Base-by-base conservation (phyloP, 768 basidiomycete species). In the Rhodotorula diobovata region DNA sequence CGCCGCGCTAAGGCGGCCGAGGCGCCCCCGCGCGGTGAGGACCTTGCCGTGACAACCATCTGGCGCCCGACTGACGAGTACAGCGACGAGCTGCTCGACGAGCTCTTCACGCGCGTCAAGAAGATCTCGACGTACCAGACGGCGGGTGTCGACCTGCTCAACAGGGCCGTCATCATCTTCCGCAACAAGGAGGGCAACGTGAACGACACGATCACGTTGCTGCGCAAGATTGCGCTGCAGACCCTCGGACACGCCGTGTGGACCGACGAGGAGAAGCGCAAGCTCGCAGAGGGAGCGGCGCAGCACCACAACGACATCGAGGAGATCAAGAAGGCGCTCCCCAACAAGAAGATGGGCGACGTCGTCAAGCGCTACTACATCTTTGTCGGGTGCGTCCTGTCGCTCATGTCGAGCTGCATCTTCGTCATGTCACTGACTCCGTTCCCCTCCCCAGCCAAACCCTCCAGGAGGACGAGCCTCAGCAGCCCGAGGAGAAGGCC, bases 331-430 rank as follows among this genome's bases (percentile, higher is more conserved):
- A 39, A 46, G 48, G 57, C 25, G 32, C 54, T 77, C 32, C 39
- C 39, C 58, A 70, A 57, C 30, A 77, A 75, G 70, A 75, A 68
- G 54, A 68, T 72, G 39, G 48, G 63, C 28, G 74, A 77, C 51
- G 70, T 78, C 25, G 73, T 76, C 61, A 76, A 76, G 68, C 67
- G 70, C 34, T 76, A 71, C 58, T 78, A 78, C 67, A 61, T 77
- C 37, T 28, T 57, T 15, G 50, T 70, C 32, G 70, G 71, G 73
- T 68, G 50, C 58, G 67, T 51, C 50, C 28, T 11, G 5, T 51
- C 50, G 5, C 50, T 28, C 25, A 4, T 35, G 32, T 28, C 57
- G 14, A 28, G 50, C 51, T n/a, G 45, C 35, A 11, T 34, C 35
- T 48, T 35, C 21, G 2, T 1, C 1, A 15, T 14, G 18, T 0